A percentile compares a stretch with the other conserved stretches of the same genome.
Evolutionary conservation across 176 grass and related monocot species (phyloP).

Genomic region (Puccinellia tenuiflora): DNA sequence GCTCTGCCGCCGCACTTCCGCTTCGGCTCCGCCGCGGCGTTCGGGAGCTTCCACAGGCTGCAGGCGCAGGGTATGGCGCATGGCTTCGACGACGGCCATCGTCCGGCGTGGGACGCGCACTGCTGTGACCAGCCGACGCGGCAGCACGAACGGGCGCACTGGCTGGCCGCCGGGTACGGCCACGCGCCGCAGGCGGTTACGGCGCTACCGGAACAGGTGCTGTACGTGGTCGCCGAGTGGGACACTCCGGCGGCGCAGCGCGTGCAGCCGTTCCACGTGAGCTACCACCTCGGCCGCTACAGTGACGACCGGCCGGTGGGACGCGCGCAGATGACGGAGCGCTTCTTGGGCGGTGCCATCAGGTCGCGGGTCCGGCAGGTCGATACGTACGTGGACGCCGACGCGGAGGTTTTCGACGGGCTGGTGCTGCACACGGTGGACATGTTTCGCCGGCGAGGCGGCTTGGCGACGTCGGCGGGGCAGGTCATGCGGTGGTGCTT

Average conservation of each 20-base stretch:
- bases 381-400: background rate
- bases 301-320: background rate
- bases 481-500: background rate
- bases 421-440: background rate
- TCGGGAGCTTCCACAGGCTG: too few relatives aligned
- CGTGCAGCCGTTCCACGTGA: background rate
- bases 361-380: background rate
- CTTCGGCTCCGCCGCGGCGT: too few relatives aligned
- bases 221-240: constrained; percentile 1
- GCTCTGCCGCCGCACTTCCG: too few relatives aligned
- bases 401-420: background rate
- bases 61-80: background rate
- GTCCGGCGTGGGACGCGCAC: background rate
- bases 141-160: background rate
- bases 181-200: background rate
- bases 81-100: background rate
- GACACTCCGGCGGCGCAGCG: background rate
- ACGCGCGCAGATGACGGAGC: background rate
- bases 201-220: background rate
- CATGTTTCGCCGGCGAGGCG: background rate
- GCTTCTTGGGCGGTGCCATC: background rate
- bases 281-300: background rate
- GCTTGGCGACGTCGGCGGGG: background rate
- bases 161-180: background rate
- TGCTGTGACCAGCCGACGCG: background rate